Evolutionary conservation across 1,284 basidiomycete genomes (phyloP), one percentile per base, ranked within the genome.

Genomic region (Neonothopanus nambi): DNA sequence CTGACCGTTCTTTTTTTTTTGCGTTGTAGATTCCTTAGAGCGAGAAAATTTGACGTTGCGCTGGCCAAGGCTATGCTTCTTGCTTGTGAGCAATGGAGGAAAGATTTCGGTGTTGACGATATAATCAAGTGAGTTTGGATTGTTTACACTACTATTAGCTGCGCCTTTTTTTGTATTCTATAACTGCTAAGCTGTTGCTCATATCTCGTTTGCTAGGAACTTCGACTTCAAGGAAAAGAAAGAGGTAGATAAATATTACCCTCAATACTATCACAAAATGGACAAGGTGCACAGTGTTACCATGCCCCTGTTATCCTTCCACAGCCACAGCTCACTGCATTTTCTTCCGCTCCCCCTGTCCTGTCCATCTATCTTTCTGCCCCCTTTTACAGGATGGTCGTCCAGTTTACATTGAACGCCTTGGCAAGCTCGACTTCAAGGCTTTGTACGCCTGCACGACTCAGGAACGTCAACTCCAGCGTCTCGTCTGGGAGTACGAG

Each of bases 261-360:
- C 96, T 1, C 93, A 98, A 67, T 98, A 84, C 74, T 95, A 98
- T 71, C 96, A 98, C 79, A 96, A 95, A 78, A 91, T 80, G 62
- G 96, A 99, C 81, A 94, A 90, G 78, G 92, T 93, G 49, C 38
- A 72, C 38, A 3, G 18, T 4, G 15, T 18, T 20, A 21, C 33
- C 30, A n/a, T n/a, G n/a, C n/a, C n/a, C n/a, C 30, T 17, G 21
- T 23, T 18, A 26, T 39, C 12, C 21, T 20, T 40, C n/a, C n/a
- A 13, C 15, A 6, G 26, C 9, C n/a, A 20, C n/a, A 12, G 26
- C 36, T 38, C 38, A 24, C 24, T n/a, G n/a, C n/a, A n/a, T n/a
- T n/a, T n/a, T n/a, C 18, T 40, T 40, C 38, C 6, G n/a, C 38
- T 42, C 40, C 11, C 5, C n/a, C 5, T 15, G 12, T 48, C n/a